Evolutionary conservation across 2,329 filamentous ascomycete species (phyloP).

Genomic region (Tolypocladium capitatum): DNA sequence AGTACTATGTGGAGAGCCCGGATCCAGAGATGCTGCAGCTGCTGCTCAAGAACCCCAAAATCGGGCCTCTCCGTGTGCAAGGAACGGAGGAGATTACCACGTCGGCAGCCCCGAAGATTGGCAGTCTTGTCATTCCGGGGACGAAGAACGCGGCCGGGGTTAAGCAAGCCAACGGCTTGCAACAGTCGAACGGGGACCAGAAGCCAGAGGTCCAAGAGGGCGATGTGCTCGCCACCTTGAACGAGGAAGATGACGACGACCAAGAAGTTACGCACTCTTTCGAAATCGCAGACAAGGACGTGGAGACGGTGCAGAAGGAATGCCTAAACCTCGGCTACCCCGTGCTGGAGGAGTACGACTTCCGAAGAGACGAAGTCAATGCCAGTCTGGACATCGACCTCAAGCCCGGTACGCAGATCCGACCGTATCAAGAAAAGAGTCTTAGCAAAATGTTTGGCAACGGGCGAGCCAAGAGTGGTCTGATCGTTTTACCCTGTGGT

Average conservation of each 20-base stretch:
- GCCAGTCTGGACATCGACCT: slow-evolving; percentile 89
- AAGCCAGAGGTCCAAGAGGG: slow-evolving; percentile 41
- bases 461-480: slow-evolving; percentile 88
- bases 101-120: slow-evolving; percentile 74
- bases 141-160: slow-evolving; percentile 87
- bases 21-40: slow-evolving; percentile 77
- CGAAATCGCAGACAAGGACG: slow-evolving; percentile 69
- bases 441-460: slow-evolving; percentile 99
- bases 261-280: slow-evolving; percentile 85
- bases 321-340: slow-evolving; percentile 80
- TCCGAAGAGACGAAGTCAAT: slow-evolving; percentile 79
- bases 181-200: slow-evolving; percentile 18
- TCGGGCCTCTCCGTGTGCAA: slow-evolving; percentile 67
- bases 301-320: slow-evolving; percentile 78
- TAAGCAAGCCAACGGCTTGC: slow-evolving; percentile 48
- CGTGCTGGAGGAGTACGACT: slow-evolving; percentile 93
- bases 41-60: slow-evolving; percentile 72
- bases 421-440: slow-evolving; percentile 93
- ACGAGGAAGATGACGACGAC: slow-evolving; percentile 83
- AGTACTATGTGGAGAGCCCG: slow-evolving; percentile 85
- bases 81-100: slow-evolving; percentile 60
- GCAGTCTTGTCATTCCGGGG: slow-evolving; percentile 79
- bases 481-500: slow-evolving; percentile 92
- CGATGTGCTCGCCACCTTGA: slow-evolving; percentile 58
- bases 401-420: slow-evolving; percentile 77